These are phyloP conservation scores for Arabidopsis arenosa DNA, from an alignment of 345 rosid species.

Conservation along the genomic window DNA sequence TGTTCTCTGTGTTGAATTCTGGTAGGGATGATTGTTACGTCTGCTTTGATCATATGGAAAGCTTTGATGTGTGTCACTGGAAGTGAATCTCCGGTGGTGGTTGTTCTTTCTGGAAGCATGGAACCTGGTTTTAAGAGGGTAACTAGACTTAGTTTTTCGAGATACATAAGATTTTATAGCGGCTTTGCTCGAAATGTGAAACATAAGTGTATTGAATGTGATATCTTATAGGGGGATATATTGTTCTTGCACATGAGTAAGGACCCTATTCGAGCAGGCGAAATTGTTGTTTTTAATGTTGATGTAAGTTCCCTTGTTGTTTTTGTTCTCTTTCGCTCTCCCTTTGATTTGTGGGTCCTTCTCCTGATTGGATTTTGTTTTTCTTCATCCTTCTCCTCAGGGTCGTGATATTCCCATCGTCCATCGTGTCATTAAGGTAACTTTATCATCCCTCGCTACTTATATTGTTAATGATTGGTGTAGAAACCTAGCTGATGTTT, in stretches of 20 bases:
- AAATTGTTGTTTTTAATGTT: slow-evolving; percentile 68
- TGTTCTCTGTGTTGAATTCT: slow-evolving; percentile 11
- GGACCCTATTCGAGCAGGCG: slow-evolving; percentile 74
- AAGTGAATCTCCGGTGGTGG: slow-evolving; percentile 79
- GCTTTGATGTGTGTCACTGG: slow-evolving; percentile 73
- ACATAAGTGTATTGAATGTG: neutral
- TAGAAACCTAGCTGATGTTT: slow-evolving; percentile 1
- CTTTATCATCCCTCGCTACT: neutral
- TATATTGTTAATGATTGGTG: neutral
- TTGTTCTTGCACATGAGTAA: slow-evolving; percentile 68
- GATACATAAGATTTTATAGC: neutral
- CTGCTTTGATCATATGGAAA: slow-evolving; percentile 82
- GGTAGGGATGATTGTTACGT: slow-evolving; percentile 64
- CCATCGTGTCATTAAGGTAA: slow-evolving; percentile 51
- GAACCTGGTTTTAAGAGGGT: slow-evolving; percentile 84
- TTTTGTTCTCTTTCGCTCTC: neutral
- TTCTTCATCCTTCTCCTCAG: slow-evolving; percentile 26
- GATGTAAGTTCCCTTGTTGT: slow-evolving; percentile 46
- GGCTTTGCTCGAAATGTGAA: neutral
- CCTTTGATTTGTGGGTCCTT: neutral
- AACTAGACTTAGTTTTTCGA: neutral
- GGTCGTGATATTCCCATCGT: slow-evolving; percentile 52
- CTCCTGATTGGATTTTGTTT: neutral
- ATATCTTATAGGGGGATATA: slow-evolving; percentile 67
- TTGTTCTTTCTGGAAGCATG: slow-evolving; percentile 79